Evolutionary conservation across 768 basidiomycete genomes (phyloP).

Genomic region (Leccinum rimulosum): DNA sequence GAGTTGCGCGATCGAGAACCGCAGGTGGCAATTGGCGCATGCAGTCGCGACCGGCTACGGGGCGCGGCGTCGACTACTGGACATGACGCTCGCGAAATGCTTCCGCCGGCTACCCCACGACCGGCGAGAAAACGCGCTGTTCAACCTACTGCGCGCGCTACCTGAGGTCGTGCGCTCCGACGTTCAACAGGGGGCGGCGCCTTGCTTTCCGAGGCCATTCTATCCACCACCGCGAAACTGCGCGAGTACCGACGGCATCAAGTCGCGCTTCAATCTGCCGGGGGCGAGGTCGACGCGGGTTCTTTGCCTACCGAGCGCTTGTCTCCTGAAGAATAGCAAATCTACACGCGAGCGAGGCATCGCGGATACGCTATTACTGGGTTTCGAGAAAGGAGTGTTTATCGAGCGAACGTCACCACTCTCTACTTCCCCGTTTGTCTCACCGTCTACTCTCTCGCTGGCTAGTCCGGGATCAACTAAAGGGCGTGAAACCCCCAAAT

Average conservation of each 20-base stretch:
- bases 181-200: constrained; percentile 72
- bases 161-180: constrained; percentile 61
- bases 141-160: constrained; percentile 84
- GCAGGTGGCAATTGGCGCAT: constrained; percentile 74
- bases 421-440: constrained; percentile 12
- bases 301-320: too few relatives aligned
- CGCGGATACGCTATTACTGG: constrained; percentile 32
- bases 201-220: constrained; percentile 76
- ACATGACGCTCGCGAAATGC: constrained; percentile 83
- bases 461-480: constrained; percentile 17
- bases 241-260: constrained; percentile 78
- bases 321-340: constrained; percentile 55
- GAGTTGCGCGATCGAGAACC: constrained; percentile 85
- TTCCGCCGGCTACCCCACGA: constrained; percentile 82
- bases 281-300: too few relatives aligned
- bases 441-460: constrained; percentile 4
- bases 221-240: constrained; percentile 62
- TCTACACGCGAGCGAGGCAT: constrained; percentile 25
- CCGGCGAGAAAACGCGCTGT: constrained; percentile 82
- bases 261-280: constrained; percentile 38
- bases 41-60: constrained; percentile 71
- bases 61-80: constrained; percentile 82
- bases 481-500: constrained; percentile 37
- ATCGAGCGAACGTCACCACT: constrained; percentile 22
- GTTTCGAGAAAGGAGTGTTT: constrained; percentile 28